Evolutionary conservation across 2,329 filamentous ascomycete species (phyloP).

Genomic region (Clarireedia homoeocarpa): DNA sequence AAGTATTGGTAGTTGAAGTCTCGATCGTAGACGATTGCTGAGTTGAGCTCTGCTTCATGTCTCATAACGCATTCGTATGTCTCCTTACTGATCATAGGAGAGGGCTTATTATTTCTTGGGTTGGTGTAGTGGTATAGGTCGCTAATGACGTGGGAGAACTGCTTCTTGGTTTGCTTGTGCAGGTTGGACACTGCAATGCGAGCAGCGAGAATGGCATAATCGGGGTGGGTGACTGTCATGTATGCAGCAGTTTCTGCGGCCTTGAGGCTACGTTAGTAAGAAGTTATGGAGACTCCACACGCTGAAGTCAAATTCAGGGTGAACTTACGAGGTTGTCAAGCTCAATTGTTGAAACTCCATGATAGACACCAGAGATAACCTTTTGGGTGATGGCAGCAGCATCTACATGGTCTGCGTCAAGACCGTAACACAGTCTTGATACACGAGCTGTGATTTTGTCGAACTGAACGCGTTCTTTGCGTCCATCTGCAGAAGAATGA

Average conservation of each 20-base stretch:
- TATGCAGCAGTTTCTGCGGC: conserved; percentile 98
- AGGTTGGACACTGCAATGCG: conserved; percentile 99
- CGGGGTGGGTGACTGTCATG: conserved; percentile 98
- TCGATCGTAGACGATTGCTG: conserved; percentile 96
- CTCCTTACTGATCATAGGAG: conserved; percentile 90
- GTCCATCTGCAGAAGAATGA: conserved; percentile 61
- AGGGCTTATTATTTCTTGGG: conserved; percentile 74
- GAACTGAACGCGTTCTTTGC: conserved; percentile 99
- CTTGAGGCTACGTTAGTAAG: conserved; percentile 39
- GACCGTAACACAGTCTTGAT: conserved; percentile 92
- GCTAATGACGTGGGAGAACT: conserved; percentile 90
- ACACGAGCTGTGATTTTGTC: conserved; percentile 99
- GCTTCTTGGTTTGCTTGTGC: conserved; percentile 99
- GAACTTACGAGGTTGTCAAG: conserved; percentile 85
- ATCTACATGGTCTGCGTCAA: conserved; percentile 93
- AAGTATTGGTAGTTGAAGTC: conserved; percentile 99
- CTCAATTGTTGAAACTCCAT: conserved; percentile 93
- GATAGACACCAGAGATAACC: conserved; percentile 98
- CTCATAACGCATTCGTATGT: conserved; percentile 92
- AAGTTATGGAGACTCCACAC: background rate
- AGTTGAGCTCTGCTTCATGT: conserved; percentile 95
- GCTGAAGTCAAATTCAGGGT: background rate
- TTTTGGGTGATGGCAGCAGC: conserved; percentile 98
- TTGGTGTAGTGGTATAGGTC: conserved; percentile 96
- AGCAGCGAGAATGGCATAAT: conserved; percentile 96